These are phyloP conservation scores for Euryodendron excelsum DNA, from an alignment of 148 eudicot genomes.

Conservation along the genomic window DNA sequence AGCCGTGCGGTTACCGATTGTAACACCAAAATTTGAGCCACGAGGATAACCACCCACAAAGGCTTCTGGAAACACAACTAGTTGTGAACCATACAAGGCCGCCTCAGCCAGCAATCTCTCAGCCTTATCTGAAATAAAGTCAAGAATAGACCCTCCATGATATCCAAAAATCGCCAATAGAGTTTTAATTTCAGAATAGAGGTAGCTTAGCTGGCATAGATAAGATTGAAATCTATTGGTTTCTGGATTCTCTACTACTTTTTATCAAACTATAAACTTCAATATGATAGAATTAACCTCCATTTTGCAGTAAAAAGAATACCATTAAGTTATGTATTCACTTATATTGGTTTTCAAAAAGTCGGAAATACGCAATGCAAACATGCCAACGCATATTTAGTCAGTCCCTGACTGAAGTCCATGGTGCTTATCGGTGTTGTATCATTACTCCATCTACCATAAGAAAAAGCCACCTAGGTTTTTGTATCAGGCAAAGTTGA, in stretches of 20 bases:
- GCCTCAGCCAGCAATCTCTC: conserved; percentile 93
- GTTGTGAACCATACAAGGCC: conserved; percentile 75
- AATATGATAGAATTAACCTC: neutral
- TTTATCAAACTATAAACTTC: neutral
- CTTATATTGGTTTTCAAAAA: neutral
- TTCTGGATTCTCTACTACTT: neutral
- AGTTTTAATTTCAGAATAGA: neutral
- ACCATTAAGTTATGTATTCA: neutral
- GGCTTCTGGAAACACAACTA: conserved; percentile 97
- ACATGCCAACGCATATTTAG: too few species aligned
- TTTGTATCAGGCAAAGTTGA: too few species aligned
- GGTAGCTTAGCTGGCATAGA: neutral
- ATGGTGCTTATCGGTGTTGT: too few species aligned
- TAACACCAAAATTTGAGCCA: conserved; percentile 79
- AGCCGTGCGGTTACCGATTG: conserved; percentile 69
- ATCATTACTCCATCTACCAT: too few species aligned
- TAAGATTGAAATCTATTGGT: neutral
- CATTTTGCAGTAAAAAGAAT: neutral
- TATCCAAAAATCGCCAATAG: neutral
- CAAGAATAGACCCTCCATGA: neutral
- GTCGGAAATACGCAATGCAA: too few species aligned
- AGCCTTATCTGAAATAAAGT: conserved; percentile 64
- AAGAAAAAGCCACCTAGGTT: too few species aligned
- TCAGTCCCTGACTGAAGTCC: too few species aligned
- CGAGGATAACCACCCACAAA: conserved; percentile 95